phyloP scores from a whole-genome alignment of 1,139 yeast genomes.

The Trichomonascaceae sp. region DNA sequence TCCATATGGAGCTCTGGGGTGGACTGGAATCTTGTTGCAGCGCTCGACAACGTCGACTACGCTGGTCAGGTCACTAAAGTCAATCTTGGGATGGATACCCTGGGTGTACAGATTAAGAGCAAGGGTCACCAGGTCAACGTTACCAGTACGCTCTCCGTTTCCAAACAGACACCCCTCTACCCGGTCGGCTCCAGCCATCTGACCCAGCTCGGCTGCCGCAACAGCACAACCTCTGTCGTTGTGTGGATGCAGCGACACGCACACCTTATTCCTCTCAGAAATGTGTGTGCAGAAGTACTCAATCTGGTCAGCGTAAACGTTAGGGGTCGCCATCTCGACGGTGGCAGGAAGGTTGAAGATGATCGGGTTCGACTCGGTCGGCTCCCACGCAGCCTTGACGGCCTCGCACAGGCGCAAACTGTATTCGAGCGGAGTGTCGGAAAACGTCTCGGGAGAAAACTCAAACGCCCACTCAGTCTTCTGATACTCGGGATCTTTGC shows the following conservation, averaged over 20 bases:
- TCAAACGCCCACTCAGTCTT: slow-evolving; percentile 82
- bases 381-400: slow-evolving; percentile 90
- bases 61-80: slow-evolving; percentile 71
- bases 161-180: slow-evolving; percentile 97
- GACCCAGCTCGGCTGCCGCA: slow-evolving; percentile 91
- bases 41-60: slow-evolving; percentile 81
- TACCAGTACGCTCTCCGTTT: slow-evolving; percentile 97
- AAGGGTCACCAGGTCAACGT: slow-evolving; percentile 86
- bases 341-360: slow-evolving; percentile 96
- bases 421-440: slow-evolving; percentile 76
- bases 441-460: slow-evolving; percentile 90
- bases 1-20: slow-evolving; percentile 91
- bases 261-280: slow-evolving; percentile 69
- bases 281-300: slow-evolving; percentile 77
- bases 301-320: slow-evolving; percentile 91
- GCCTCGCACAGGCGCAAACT: slow-evolving; percentile 86
- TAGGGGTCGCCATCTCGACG: slow-evolving; percentile 92
- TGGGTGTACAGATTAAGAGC: slow-evolving; percentile 91
- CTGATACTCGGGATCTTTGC: slow-evolving; percentile 55
- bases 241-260: slow-evolving; percentile 88
- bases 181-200: slow-evolving; percentile 93
- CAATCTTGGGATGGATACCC: slow-evolving; percentile 77
- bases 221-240: slow-evolving; percentile 98
- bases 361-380: slow-evolving; percentile 68
- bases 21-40: slow-evolving; percentile 91